Evolutionary conservation across 148 eudicot genomes (phyloP).

Genomic region (Fagopyrum esculentum): DNA sequence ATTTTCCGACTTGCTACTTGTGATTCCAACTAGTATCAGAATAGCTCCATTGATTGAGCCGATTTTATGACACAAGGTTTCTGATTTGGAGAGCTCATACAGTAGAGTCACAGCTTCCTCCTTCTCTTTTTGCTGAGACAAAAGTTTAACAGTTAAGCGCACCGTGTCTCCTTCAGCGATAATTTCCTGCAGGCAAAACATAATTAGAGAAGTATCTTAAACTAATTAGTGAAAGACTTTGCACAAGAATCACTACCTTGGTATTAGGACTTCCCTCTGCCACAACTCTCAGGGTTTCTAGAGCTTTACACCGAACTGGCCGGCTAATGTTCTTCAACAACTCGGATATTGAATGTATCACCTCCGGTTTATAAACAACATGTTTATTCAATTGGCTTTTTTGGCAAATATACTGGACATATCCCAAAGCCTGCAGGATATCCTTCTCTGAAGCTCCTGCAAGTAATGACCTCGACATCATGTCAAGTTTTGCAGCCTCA

Average conservation of each 20-base stretch:
- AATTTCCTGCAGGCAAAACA: slow-evolving; percentile 48
- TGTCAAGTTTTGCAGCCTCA: slow-evolving; percentile 80
- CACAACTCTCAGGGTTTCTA: slow-evolving; percentile 68
- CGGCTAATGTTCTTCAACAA: slow-evolving; percentile 58
- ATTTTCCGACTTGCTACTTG: slow-evolving; percentile 78
- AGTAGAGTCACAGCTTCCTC: slow-evolving; percentile 74
- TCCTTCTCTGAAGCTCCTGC: slow-evolving; percentile 46
- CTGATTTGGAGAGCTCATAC: slow-evolving; percentile 85
- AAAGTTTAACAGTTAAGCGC: slow-evolving; percentile 63
- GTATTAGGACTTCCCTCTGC: slow-evolving; percentile 58
- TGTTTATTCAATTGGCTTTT: slow-evolving; percentile 44
- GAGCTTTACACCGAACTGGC: slow-evolving; percentile 60
- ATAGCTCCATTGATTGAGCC: slow-evolving; percentile 88
- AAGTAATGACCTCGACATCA: slow-evolving; percentile 53
- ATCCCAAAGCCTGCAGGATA: slow-evolving; percentile 51
- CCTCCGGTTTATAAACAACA: slow-evolving; percentile 50
- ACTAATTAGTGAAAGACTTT: neutral
- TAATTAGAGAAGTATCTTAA: neutral
- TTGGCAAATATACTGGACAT: slow-evolving; percentile 51
- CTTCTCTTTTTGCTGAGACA: slow-evolving; percentile 63
- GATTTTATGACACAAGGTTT: slow-evolving; percentile 60
- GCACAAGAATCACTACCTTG: slow-evolving; percentile 43
- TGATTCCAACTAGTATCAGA: slow-evolving; percentile 76
- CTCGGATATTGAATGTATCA: slow-evolving; percentile 55
- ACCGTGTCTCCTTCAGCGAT: slow-evolving; percentile 78